phyloP scores from a whole-genome alignment of 1,139 yeast genomes.

The Geotrichum siamense region DNA sequence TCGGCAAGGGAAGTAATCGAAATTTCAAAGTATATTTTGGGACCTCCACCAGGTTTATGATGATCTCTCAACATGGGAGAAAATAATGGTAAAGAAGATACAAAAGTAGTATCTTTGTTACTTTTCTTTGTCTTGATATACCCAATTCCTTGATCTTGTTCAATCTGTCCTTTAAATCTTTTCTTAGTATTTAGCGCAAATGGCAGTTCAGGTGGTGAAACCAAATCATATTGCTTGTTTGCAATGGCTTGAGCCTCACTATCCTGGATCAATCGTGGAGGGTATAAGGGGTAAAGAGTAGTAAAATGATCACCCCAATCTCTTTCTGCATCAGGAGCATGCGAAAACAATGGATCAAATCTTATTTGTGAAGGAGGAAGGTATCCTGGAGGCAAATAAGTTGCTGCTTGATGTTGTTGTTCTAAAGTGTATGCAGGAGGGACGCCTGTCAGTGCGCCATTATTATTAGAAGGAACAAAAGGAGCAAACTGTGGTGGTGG shows the following conservation, averaged over 20 bases:
- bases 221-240: conserved; percentile 17
- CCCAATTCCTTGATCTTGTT: conserved; percentile 18
- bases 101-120: conserved; percentile 23
- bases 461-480: background rate
- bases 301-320: conserved; percentile 24
- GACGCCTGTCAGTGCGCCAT: conserved; percentile 15
- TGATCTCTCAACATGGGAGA: conserved; percentile 17
- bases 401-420: conserved; percentile 11
- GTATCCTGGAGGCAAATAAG: conserved; percentile 16
- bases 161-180: conserved; percentile 24
- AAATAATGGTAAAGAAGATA: conserved; percentile 23
- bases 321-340: conserved; percentile 24
- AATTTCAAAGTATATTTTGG: conserved; percentile 26
- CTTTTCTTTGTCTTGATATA: conserved; percentile 20
- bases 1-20: conserved; percentile 24
- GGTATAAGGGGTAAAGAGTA: conserved; percentile 17
- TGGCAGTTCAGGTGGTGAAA: conserved; percentile 21
- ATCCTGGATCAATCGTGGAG: conserved; percentile 15
- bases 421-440: conserved; percentile 15
- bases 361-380: conserved; percentile 21
- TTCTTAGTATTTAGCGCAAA: conserved; percentile 17
- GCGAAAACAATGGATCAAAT: conserved; percentile 21
- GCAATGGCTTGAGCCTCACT: conserved; percentile 13
- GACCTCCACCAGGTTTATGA: background rate
- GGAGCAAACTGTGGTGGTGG: conserved; percentile 11